A percentile compares a stretch with the other conserved stretches of the same genome.
Evolutionary conservation across 2,329 filamentous ascomycete genomes (phyloP).

Genomic region (Fusarium sp.): DNA sequence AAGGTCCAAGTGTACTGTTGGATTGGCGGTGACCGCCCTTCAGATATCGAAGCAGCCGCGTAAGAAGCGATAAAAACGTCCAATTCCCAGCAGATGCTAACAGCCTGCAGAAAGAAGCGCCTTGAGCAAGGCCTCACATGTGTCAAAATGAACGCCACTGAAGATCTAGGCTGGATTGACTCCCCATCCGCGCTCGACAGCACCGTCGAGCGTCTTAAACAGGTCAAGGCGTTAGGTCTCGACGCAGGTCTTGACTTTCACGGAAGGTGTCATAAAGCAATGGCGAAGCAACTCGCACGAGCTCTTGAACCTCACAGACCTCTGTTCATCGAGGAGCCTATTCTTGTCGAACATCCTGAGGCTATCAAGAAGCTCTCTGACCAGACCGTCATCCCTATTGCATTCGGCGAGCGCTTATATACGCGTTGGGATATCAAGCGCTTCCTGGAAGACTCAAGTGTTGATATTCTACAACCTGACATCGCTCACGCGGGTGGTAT

Average conservation of each 20-base stretch:
- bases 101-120: conserved; percentile 43
- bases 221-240: conserved; percentile 74
- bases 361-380: conserved; percentile 59
- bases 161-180: conserved; percentile 80
- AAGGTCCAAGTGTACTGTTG: conserved; percentile 79
- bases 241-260: conserved; percentile 83
- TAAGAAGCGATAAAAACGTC: conserved; percentile 44
- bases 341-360: conserved; percentile 74
- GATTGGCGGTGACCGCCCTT: conserved; percentile 79
- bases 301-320: conserved; percentile 73
- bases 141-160: conserved; percentile 84
- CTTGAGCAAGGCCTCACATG: conserved; percentile 62
- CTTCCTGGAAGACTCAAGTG: conserved; percentile 72
- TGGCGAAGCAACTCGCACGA: conserved; percentile 79
- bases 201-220: conserved; percentile 72
- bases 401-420: conserved; percentile 76
- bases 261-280: conserved; percentile 79
- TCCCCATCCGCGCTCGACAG: conserved; percentile 70
- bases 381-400: conserved; percentile 66
- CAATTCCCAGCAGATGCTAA: conserved; percentile 55
- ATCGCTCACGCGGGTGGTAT: conserved; percentile 78
- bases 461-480: conserved; percentile 79
- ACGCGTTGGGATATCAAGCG: conserved; percentile 78
- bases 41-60: conserved; percentile 71
- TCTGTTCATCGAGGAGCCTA: conserved; percentile 80